Conservation (phyloP, 331 rosid genomes). For the Arachis monticola region DNA sequence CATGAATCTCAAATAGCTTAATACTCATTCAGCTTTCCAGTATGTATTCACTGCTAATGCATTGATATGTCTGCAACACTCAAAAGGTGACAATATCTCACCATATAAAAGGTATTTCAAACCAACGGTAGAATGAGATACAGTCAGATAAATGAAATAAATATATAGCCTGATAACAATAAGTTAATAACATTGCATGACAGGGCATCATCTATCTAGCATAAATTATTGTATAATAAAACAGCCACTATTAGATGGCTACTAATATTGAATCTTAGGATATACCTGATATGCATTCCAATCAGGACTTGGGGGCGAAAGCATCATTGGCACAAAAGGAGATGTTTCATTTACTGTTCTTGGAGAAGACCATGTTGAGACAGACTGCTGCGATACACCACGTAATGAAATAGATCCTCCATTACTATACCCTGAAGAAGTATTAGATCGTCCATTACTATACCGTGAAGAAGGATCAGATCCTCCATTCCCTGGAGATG, state of each 20-base stretch:
- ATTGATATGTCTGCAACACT: slow-evolving; percentile 23
- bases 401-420: slow-evolving; percentile 59
- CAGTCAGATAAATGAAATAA: not conserved
- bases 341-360: slow-evolving; percentile 70
- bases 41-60: not conserved
- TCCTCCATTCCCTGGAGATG: slow-evolving; percentile 66
- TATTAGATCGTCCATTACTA: slow-evolving; percentile 52
- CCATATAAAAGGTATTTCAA: slow-evolving; percentile 1
- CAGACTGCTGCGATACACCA: slow-evolving; percentile 59
- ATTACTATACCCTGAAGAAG: slow-evolving; percentile 61
- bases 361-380: slow-evolving; percentile 68
- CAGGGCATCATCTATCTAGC: not conserved
- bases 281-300: slow-evolving; percentile 92
- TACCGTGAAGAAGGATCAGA: slow-evolving; percentile 61
- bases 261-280: slow-evolving; percentile 9
- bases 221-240: not conserved
- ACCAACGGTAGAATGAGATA: slow-evolving; percentile 9
- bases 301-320: slow-evolving; percentile 63
- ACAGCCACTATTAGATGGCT: slow-evolving; percentile 14
- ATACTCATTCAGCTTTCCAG: not conserved
- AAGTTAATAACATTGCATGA: slow-evolving; percentile 15
- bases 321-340: slow-evolving; percentile 67
- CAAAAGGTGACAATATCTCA: slow-evolving; percentile 20
- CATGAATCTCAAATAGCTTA: slow-evolving; percentile 22
- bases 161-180: not conserved